phyloP scores from a whole-genome alignment of 179 eudicot species.

The Vitellaria paradoxa region DNA sequence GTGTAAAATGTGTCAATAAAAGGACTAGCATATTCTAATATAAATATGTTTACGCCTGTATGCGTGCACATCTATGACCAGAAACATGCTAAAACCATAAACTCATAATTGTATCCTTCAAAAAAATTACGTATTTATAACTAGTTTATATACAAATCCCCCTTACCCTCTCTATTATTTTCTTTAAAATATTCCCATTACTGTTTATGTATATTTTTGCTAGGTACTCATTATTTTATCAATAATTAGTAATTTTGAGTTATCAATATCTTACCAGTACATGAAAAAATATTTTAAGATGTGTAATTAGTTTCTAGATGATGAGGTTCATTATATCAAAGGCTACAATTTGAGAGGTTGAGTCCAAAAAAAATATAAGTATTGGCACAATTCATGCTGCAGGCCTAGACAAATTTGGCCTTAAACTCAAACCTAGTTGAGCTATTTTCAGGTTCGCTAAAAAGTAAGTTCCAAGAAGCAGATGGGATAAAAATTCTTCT shows the following conservation, averaged over 20 bases:
- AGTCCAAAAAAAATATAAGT: not conserved
- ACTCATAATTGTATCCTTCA: too few relatives aligned
- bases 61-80: not conserved
- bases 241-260: not conserved
- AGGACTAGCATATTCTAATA: not conserved
- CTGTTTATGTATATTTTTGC: too few relatives aligned
- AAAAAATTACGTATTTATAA: too few relatives aligned
- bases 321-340: too few relatives aligned
- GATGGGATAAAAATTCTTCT: too few relatives aligned
- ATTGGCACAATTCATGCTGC: not conserved
- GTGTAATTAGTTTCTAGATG: too few relatives aligned
- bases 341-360: not conserved
- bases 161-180: not conserved
- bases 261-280: not conserved
- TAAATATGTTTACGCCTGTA: not conserved
- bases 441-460: too few relatives aligned
- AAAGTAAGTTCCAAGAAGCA: too few relatives aligned
- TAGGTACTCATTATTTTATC: too few relatives aligned
- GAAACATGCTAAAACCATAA: too few relatives aligned
- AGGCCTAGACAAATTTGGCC: constrained; percentile 7
- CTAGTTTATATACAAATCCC: too few relatives aligned
- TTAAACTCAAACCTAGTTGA: not conserved
- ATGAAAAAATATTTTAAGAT: not conserved
- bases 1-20: not conserved
- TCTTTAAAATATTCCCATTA: not conserved